These are phyloP conservation scores for Fusarium abutilonis DNA, from an alignment of 2,329 filamentous ascomycete species.

Conservation along the genomic window DNA sequence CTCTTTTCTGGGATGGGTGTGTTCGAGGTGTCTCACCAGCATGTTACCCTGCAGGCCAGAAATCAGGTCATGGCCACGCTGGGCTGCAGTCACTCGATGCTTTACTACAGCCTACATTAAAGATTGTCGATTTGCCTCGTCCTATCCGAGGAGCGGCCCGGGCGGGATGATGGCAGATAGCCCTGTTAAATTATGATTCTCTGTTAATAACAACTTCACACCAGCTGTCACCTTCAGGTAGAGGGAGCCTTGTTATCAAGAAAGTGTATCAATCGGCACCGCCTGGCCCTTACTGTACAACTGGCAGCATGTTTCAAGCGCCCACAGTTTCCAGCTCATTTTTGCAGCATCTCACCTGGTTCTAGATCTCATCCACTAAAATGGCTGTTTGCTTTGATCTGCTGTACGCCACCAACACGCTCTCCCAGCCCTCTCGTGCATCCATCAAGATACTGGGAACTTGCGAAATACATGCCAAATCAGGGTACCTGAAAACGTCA, in stretches of 20 bases:
- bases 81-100: slow-evolving; percentile 5
- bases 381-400: slow-evolving; percentile 24
- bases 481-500: slow-evolving; percentile 9
- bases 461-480: background rate
- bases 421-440: slow-evolving; percentile 3
- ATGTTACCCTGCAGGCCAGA: slow-evolving; percentile 1
- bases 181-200: slow-evolving; percentile 12
- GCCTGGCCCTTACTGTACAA: background rate
- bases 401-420: slow-evolving; percentile 32
- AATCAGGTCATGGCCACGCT: slow-evolving; percentile 30
- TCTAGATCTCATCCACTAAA: slow-evolving; percentile 1
- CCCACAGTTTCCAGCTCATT: slow-evolving; percentile 19
- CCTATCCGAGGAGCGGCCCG: slow-evolving; percentile 35
- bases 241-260: background rate
- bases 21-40: slow-evolving; percentile 2
- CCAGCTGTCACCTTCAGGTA: background rate
- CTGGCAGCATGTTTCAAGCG: slow-evolving; percentile 1
- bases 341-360: background rate
- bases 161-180: slow-evolving; percentile 18
- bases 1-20: slow-evolving; percentile 10
- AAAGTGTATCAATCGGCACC: background rate
- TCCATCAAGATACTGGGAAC: background rate
- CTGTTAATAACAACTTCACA: slow-evolving; percentile 4
- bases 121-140: slow-evolving; percentile 12
- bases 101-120: background rate